These are phyloP conservation scores for Lentithecium fluviatile DNA, from an alignment of 495 filamentous ascomycete species.

Conservation along the genomic window DNA sequence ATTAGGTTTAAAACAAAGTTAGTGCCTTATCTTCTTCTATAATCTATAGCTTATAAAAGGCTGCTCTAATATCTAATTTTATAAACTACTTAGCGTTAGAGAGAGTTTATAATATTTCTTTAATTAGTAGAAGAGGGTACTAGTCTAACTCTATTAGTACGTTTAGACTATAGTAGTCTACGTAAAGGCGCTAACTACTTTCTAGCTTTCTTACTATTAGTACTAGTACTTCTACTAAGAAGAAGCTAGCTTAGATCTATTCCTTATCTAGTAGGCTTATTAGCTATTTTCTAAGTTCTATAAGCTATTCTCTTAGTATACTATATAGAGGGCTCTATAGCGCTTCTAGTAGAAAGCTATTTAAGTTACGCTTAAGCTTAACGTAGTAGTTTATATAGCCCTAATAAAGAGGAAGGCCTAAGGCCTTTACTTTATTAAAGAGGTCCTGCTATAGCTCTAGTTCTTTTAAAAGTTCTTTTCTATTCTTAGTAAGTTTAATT, in stretches of 20 bases:
- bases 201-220: neutral
- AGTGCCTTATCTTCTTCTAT: neutral
- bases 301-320: neutral
- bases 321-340: constrained; percentile 3
- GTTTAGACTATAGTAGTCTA: constrained; percentile 1
- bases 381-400: constrained; percentile 4
- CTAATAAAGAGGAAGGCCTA: neutral
- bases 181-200: neutral
- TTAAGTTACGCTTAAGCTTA: neutral
- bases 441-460: neutral
- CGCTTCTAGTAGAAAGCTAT: neutral
- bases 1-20: neutral
- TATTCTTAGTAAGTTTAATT: neutral
- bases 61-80: neutral
- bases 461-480: neutral
- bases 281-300: neutral
- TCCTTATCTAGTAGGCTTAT: constrained; percentile 4
- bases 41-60: neutral
- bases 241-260: constrained; percentile 1
- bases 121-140: neutral
- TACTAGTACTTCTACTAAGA: constrained; percentile 7
- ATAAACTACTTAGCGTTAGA: neutral
- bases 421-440: neutral
- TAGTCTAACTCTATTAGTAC: neutral
- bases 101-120: neutral